Evolutionary conservation across 108 stramenopile genomes (phyloP).

Genomic region (Fragilaria radians): DNA sequence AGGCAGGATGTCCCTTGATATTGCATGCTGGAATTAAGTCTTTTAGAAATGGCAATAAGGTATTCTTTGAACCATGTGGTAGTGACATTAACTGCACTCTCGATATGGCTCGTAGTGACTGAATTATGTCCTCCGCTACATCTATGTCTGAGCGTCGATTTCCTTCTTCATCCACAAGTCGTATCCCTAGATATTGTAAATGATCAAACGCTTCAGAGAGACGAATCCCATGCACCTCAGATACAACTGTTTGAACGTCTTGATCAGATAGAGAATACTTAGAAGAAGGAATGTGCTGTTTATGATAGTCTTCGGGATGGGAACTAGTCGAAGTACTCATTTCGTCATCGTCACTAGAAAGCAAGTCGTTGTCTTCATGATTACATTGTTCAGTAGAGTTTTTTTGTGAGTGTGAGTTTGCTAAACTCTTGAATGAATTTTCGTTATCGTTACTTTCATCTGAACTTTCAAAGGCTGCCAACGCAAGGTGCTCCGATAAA

Average conservation of each 20-base stretch:
- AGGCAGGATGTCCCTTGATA: conserved; percentile 30
- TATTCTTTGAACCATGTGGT: not conserved
- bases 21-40: not conserved
- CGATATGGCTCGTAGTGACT: conserved; percentile 25
- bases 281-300: no score
- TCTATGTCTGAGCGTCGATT: conserved; percentile 29
- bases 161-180: conserved; percentile 35
- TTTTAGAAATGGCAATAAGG: not conserved
- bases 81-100: conserved; percentile 13
- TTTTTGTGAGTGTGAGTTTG: no score
- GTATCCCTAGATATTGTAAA: conserved; percentile 38
- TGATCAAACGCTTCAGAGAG: conserved; percentile 24
- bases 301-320: not conserved
- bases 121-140: conserved; percentile 38
- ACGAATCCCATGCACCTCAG: conserved; percentile 1
- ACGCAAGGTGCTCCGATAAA: no score
- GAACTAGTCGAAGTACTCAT: not conserved
- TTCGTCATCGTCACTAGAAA: conserved; percentile 6
- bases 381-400: not conserved
- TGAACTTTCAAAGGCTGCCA: no score
- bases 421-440: no score
- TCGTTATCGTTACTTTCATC: no score
- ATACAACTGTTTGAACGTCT: no score
- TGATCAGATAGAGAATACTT: no score
- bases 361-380: not conserved